A percentile compares a stretch with the other conserved stretches of the same genome.
phyloP scores from a whole-genome alignment of 1,284 basidiomycete species.

The Melampsora occidentalis region DNA sequence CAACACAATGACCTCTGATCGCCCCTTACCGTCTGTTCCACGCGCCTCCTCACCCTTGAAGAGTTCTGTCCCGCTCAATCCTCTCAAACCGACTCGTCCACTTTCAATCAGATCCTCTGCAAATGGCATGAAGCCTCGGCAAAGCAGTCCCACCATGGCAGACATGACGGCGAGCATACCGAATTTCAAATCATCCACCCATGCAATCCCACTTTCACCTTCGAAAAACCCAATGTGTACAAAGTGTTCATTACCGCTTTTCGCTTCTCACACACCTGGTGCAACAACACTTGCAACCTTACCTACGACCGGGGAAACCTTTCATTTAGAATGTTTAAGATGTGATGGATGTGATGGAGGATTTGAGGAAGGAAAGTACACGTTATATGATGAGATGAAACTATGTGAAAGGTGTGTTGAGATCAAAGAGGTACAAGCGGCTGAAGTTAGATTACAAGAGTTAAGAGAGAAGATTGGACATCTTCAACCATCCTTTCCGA shows the following conservation, averaged over 20 bases:
- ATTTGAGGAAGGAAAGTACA: slow-evolving; percentile 37
- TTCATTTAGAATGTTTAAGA: slow-evolving; percentile 26
- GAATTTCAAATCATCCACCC: not conserved
- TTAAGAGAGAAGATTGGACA: slow-evolving; percentile 13
- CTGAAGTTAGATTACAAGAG: slow-evolving; percentile 17
- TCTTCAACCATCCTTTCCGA: slow-evolving; percentile 27
- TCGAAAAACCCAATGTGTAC: slow-evolving; percentile 34
- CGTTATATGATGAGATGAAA: slow-evolving; percentile 9
- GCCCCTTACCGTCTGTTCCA: not conserved
- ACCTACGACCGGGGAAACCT: slow-evolving; percentile 39
- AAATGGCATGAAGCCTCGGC: not conserved
- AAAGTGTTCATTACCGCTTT: slow-evolving; percentile 38
- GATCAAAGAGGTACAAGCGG: slow-evolving; percentile 19
- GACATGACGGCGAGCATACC: too few relatives aligned
- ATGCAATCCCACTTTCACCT: slow-evolving; percentile 10
- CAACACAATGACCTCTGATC: too few relatives aligned
- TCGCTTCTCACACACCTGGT: slow-evolving; percentile 8
- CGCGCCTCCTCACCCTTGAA: not conserved
- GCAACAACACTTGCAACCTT: slow-evolving; percentile 24
- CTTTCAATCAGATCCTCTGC: not conserved
- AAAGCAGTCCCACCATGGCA: slow-evolving; percentile 6
- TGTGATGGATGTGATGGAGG: slow-evolving; percentile 35
- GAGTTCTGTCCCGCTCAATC: not conserved
- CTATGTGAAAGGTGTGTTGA: slow-evolving; percentile 34
- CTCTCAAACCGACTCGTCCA: not conserved